Base-by-base conservation (phyloP, 306 rosid species). In the Styphnolobium japonicum region DNA sequence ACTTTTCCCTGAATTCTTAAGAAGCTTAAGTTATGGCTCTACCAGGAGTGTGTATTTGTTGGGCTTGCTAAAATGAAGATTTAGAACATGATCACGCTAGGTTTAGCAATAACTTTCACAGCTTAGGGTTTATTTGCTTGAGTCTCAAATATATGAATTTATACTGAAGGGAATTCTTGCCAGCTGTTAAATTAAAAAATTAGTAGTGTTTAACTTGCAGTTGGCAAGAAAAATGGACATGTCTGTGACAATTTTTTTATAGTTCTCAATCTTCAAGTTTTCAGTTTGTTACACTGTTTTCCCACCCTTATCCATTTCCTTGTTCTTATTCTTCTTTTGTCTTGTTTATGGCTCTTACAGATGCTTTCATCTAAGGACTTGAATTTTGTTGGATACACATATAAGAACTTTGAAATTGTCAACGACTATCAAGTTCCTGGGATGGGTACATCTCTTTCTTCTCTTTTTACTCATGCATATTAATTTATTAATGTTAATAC, bases 321-420 rank as follows among this genome's bases (percentile, higher is more conserved):
- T 21, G 40, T 60, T 36, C 66, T 60, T 33, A 21, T 73, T 15
- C 52, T 48, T 53, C 27, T 68, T 75, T 71, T 71, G 37, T 45
- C 66, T 57, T 71, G 53, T 74, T 81, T 76, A 53, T 73, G 72
- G 68, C 23, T 67, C 53, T 84, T 73, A 53, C 96, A 96, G 99
- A 96, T 93, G 98, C 96, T 96, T 71, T 91, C 99, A 46, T 93
- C 99, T 2, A 93, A 96, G 93, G 99, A 96, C 89, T 79, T 93
- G 58, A 96, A 96, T 86, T 96, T 96, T 78, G 96, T 96, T 60
- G 99, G 99, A 62, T 96, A 96, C 82, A 96, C 99, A 0, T 96
- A 96, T 48, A 96, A 96, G 89, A 96, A 93, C 86, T 96, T 96
- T 40, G 99, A 96, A 77, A 96, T 96, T 81, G 90, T 96, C 79